Conservation (phyloP, 148 eudicot species). For the Vaccinium macrocarpon region DNA sequence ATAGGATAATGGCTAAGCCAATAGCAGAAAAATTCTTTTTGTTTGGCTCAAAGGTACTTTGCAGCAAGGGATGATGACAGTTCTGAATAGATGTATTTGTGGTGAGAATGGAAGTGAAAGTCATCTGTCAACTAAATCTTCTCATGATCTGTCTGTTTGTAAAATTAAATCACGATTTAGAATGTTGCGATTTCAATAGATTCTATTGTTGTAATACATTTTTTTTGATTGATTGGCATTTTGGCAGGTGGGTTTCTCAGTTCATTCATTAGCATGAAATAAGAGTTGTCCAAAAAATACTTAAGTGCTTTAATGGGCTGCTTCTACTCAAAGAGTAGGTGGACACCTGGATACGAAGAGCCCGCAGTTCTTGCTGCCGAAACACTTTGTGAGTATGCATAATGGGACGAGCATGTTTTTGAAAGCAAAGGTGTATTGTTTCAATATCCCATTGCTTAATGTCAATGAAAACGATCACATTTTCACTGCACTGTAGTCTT, state of each 20-base stretch:
- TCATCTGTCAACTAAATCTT: background rate
- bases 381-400: conserved; percentile 59
- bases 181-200: background rate
- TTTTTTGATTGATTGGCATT: background rate
- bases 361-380: conserved; percentile 70
- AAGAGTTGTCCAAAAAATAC: background rate
- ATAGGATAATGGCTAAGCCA: background rate
- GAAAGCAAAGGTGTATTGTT: background rate
- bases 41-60: background rate
- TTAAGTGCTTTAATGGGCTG: conserved; percentile 66
- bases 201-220: background rate
- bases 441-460: background rate
- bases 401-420: background rate
- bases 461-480: background rate
- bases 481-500: background rate
- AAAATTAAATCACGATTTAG: background rate
- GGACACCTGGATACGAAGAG: conserved; percentile 80
- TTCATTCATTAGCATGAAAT: conserved; percentile 19
- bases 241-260: conserved; percentile 10
- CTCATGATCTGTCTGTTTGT: background rate
- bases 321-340: conserved; percentile 50
- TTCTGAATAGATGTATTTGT: background rate
- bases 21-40: background rate
- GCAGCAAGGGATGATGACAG: background rate
- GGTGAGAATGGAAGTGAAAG: background rate